Base-by-base conservation (phyloP, 2,329 filamentous ascomycete genomes). In the Apiospora aurea region DNA sequence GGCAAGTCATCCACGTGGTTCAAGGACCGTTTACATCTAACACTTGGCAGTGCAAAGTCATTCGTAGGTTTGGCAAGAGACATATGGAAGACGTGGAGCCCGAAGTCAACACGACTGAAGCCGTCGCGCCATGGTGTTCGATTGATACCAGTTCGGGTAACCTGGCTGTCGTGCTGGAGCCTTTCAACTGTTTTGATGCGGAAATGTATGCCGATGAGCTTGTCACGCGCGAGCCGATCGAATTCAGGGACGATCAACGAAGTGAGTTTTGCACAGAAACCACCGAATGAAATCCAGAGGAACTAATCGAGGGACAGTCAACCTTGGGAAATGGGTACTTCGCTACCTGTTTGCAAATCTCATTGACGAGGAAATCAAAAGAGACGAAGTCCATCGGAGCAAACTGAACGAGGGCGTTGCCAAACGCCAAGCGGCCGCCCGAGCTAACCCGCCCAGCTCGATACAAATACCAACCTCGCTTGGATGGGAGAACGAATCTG, bases 181-280 rank as follows among this genome's bases (percentile, higher is more conserved):
- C 95, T 53, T 97, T 96, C 78, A 97, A 97, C 76, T 98, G 95
- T 80, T 99, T 99, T 77, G 96, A 99, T 82, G 96, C 95, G 21
- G 96, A 99, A 79, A 93, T 97, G 82, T 99, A 99, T 80, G 96
- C 95, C 0, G 96, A 99, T 80, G 95, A 98, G 82, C 85, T 97
- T 47, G 86, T 91, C 53, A 77, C 96, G 71, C 88, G 93, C 14
- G 92, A 94, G 74, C 85, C 89, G n/a, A 86, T 93, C 24, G 92
- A 95, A 16, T 97, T 97, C 79, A 88, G 93, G 72, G 96, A 98
- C 77, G 96, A 99, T 77, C 96, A 98, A 83, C 90, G 96, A 84
- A 97, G 94, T 96, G 88, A 79, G 91, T 4, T 69, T 29, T 29
- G 24, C 46, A 41, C 2, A 18, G n/a, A 4, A 41, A 47, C 8